Conservation (phyloP, 148 eudicot species). For the Bassia scoparia region DNA sequence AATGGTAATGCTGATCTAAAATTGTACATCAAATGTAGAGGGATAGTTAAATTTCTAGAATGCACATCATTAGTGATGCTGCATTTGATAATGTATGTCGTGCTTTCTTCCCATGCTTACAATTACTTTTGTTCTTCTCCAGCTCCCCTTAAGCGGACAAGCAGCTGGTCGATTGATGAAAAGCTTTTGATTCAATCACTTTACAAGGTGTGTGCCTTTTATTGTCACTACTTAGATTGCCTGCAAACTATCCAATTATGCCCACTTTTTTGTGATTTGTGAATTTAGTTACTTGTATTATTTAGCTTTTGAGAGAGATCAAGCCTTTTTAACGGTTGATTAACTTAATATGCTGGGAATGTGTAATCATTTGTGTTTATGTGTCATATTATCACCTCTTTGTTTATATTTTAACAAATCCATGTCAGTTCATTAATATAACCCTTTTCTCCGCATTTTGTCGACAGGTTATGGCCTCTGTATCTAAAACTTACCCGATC, state of each 20-base stretch:
- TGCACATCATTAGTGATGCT: neutral
- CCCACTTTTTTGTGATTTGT: neutral
- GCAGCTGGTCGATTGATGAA: constrained; percentile 89
- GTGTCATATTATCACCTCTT: too few species aligned
- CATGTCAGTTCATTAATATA: neutral
- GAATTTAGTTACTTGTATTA: too few species aligned
- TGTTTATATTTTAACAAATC: too few species aligned
- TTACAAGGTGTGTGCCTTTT: constrained; percentile 58
- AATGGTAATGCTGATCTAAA: neutral
- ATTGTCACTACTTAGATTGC: neutral
- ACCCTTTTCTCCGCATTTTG: neutral
- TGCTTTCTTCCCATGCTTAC: neutral
- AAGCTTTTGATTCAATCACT: constrained; percentile 83
- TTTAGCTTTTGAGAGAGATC: too few species aligned
- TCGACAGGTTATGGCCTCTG: constrained; percentile 62
- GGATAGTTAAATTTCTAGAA: neutral
- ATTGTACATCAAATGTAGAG: neutral
- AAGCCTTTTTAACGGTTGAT: too few species aligned
- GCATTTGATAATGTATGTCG: neutral
- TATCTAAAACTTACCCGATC: constrained; percentile 65
- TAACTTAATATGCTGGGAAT: too few species aligned
- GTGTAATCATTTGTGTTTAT: too few species aligned
- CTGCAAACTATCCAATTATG: neutral
- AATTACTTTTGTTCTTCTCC: constrained; percentile 7
- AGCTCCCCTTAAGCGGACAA: constrained; percentile 71